Percentiles rank a stretch among this genome's conserved stretches.
These are phyloP conservation scores for Dictyostelium brefeldianum DNA, from an alignment of 78 protist genomes.

Conservation along the genomic window DNA sequence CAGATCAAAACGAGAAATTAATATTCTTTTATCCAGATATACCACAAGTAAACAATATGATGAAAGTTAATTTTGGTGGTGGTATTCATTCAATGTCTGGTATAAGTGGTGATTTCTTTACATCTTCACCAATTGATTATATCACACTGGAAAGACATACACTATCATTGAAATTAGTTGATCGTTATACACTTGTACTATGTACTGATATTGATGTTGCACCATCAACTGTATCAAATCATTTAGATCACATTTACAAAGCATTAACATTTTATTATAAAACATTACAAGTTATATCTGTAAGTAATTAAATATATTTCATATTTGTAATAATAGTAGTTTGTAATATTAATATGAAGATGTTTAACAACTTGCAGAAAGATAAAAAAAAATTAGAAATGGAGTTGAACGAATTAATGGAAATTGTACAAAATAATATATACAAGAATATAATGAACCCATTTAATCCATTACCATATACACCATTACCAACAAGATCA, in stretches of 20 bases:
- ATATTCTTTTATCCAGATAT: constrained; percentile 62
- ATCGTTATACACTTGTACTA: constrained; percentile 34
- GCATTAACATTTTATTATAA: constrained; percentile 34
- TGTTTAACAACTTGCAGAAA: neutral
- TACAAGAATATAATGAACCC: constrained; percentile 33
- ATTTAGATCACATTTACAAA: constrained; percentile 35
- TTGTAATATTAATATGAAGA: neutral
- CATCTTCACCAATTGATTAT: constrained; percentile 13
- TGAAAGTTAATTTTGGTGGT: constrained; percentile 62
- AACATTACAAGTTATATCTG: neutral
- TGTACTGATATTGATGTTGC: constrained; percentile 29
- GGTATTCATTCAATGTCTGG: constrained; percentile 21
- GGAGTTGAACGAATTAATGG: constrained; percentile 16
- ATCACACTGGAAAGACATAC: constrained; percentile 24
- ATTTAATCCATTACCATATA: constrained; percentile 69
- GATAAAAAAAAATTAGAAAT: constrained; percentile 32
- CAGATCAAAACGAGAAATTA: constrained; percentile 35
- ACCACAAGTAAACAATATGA: neutral
- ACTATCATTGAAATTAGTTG: constrained; percentile 28
- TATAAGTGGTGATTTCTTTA: constrained; percentile 28
- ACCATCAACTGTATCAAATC: constrained; percentile 41
- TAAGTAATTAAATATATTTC: neutral
- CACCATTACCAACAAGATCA: constrained; percentile 63
- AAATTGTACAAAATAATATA: constrained; percentile 1
- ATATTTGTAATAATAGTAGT: neutral